Evolutionary conservation across 2,329 filamentous ascomycete genomes (phyloP), one percentile per base, ranked within the genome.

Genomic region (Aquanectria penicillioides): DNA sequence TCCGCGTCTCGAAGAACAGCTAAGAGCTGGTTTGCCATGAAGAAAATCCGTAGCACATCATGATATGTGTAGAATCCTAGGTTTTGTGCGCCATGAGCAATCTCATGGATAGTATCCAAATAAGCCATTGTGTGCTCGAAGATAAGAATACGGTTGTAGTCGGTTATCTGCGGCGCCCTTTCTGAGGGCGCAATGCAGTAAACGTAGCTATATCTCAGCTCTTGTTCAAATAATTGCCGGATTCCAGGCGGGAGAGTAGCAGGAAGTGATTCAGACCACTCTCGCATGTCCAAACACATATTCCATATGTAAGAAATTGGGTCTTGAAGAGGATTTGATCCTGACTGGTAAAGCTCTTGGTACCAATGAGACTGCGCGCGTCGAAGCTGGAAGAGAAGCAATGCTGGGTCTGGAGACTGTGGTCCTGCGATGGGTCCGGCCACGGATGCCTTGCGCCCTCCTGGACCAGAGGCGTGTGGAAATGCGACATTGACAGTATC

Each of bases 51-150:
- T 69, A 97, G 84, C 2, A 93, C 91, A 71, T 97, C 94, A 70
- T 96, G 89, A 68, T 94, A 97, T 1, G 92, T 94, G 69, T 95
- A 86, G 48, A 94, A 90, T 5, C 89, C 85, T 13, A 84, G 82
- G 59, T 87, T 84, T 26, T 80, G 76, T 4, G 84, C 74, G 64
- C 85, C 82, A 56, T 84, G 83, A 20, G 91, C 83, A 40, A 93
- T 83, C 5, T 87, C 85, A 67, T 91, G 85, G 62, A 97, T 87
- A 59, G 87, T 86, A 58, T 91, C 85, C 44, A 95, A 85, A 71
- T 95, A 97, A n/a, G 89, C 85, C 65, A 94, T 87, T 63, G 89
- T 89, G 69, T 95, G 89, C 72, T 97, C 93, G 73, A 97, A 97
- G 34, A 97, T 91, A 20, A 97, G 81, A 25, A 88, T 82, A 61